Percentiles rank a stretch among this genome's conserved stretches.
phyloP scores from a whole-genome alignment of 352 stramenopile species.

The Phytopythium oedochilum region DNA sequence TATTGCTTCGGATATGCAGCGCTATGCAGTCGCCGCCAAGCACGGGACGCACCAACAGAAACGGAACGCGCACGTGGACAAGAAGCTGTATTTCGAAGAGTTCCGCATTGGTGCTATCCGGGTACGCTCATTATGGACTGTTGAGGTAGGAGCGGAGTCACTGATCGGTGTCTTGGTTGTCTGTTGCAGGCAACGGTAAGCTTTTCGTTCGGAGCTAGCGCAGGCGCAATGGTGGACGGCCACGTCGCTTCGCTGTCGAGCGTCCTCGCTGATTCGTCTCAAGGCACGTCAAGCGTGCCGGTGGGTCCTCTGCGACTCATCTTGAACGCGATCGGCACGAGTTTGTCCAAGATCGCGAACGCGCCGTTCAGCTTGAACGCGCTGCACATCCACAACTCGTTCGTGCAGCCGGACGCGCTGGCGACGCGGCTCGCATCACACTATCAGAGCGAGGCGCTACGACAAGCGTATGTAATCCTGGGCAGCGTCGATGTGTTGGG shows the following conservation, averaged over 20 bases:
- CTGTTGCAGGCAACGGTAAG: slow-evolving; percentile 61
- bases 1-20: slow-evolving; percentile 30
- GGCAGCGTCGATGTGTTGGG: slow-evolving; percentile 85
- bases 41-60: slow-evolving; percentile 14
- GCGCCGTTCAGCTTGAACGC: slow-evolving; percentile 80
- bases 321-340: slow-evolving; percentile 84
- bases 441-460: slow-evolving; percentile 85
- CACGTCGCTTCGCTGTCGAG: slow-evolving; percentile 33
- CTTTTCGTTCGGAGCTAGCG: slow-evolving; percentile 76
- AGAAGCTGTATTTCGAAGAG: slow-evolving; percentile 89
- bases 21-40: slow-evolving; percentile 11
- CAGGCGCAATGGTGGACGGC: slow-evolving; percentile 56
- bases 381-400: slow-evolving; percentile 77
- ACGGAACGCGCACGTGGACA: slow-evolving; percentile 50
- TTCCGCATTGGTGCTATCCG: slow-evolving; percentile 83
- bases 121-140: slow-evolving; percentile 15
- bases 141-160: background rate
- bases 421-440: slow-evolving; percentile 65
- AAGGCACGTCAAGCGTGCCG: slow-evolving; percentile 32
- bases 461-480: slow-evolving; percentile 85
- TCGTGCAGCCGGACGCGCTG: slow-evolving; percentile 76
- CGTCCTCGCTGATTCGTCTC: slow-evolving; percentile 22
- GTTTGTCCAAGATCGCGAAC: slow-evolving; percentile 86
- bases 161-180: background rate
- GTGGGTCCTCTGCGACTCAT: slow-evolving; percentile 79